Evolutionary conservation across 179 eudicot species (phyloP), one percentile per base, ranked within the genome.

Genomic region (Camellia oleifera): DNA sequence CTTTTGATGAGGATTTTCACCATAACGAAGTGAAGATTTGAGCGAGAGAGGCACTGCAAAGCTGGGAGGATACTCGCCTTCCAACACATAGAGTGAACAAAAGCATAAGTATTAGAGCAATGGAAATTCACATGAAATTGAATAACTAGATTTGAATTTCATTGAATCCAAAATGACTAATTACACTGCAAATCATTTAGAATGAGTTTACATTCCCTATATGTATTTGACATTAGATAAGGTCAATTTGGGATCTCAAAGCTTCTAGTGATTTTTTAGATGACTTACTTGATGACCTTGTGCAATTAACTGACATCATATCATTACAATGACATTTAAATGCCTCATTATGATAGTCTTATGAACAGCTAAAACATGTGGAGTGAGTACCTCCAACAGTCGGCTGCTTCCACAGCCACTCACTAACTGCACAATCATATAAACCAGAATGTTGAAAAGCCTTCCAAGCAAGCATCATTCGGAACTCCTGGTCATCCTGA

Each of bases 1-100:
- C 83, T 83, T 96, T 77, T 96, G 99, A 81, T 96, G 99, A 78
- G 99, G 98, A 85, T 96, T 96, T 89, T 96, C 99, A 76, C 99
- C 99, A 86, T 96, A 96, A 9, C 99, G 96, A 80, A 96, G 97
- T 62, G 94, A 86, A 81, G 87, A 87, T 82, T 87, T 88, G 72
- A 90, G 91, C 26, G 92, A 88, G 80, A 96, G 80, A 64, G 98
- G 90, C 63, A 92, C 88, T 13, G 98, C 94, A 74, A 92, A 87
- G 88, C 88, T 86, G 70, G 93, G 93, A 79, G 98, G 97, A 57
- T 94, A 94, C 79, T 90, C 83, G 78, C 91, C 99, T 91, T 75
- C 83, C 52, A 78, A 80, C 54, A 79, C 53, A 82, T 15, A 57
- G 75, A 79, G 61, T 45, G 17, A 42, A 81, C 26, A 77, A 23